Percentiles rank a stretch among this genome's conserved stretches.
These are phyloP conservation scores for Actinidia chinensis DNA, from an alignment of 179 eudicot genomes.

Conservation along the genomic window DNA sequence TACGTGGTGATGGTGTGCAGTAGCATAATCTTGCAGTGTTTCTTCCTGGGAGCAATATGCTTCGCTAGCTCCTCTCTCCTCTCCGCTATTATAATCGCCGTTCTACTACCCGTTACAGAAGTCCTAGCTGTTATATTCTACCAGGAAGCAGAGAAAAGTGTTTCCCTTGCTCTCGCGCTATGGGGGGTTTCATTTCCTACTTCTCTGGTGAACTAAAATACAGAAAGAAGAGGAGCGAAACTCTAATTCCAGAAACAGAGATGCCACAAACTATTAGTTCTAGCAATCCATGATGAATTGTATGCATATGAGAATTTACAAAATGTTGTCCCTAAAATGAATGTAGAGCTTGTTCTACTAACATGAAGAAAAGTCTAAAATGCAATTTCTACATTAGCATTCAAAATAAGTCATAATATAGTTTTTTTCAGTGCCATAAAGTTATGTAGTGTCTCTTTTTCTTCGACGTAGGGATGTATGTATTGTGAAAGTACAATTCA, in stretches of 20 bases:
- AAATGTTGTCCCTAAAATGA: neutral
- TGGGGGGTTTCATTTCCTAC: slow-evolving; percentile 70
- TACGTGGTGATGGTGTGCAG: slow-evolving; percentile 37
- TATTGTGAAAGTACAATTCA: too few relatives aligned
- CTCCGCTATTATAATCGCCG: slow-evolving; percentile 49
- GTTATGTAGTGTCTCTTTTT: neutral
- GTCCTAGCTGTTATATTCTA: slow-evolving; percentile 48
- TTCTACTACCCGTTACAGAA: slow-evolving; percentile 52
- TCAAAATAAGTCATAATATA: neutral
- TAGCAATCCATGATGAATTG: neutral
- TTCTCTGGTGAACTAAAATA: slow-evolving; percentile 53
- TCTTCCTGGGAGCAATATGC: slow-evolving; percentile 56
- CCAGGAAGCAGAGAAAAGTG: slow-evolving; percentile 54
- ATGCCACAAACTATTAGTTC: neutral
- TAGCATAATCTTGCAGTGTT: slow-evolving; percentile 59
- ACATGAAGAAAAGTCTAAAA: neutral
- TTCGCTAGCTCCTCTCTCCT: slow-evolving; percentile 52
- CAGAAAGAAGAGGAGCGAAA: neutral
- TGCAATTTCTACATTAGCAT: neutral
- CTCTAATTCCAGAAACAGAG: slow-evolving; percentile 9
- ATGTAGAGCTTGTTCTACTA: slow-evolving; percentile 6
- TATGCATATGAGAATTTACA: neutral
- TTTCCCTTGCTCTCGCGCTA: slow-evolving; percentile 53
- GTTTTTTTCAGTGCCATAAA: neutral
- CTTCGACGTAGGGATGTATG: neutral